These are phyloP conservation scores for Trichodelitschia bisporula DNA, from an alignment of 495 filamentous ascomycete species.

Conservation along the genomic window DNA sequence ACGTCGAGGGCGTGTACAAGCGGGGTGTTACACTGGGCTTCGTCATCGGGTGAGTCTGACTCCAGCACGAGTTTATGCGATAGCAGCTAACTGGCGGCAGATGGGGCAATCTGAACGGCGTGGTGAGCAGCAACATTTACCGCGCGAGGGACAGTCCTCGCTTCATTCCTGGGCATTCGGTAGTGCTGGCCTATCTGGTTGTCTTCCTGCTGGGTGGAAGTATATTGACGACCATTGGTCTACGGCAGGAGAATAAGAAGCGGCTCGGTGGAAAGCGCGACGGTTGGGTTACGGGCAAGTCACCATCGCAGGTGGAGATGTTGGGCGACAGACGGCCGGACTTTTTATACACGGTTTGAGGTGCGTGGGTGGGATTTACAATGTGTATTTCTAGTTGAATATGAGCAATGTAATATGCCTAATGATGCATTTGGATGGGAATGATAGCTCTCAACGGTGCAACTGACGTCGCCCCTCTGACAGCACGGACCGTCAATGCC, in stretches of 20 bases:
- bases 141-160: slow-evolving; percentile 33
- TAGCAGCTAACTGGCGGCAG: too few relatives aligned
- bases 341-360: background rate
- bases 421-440: too few relatives aligned
- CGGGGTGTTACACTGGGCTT: too few relatives aligned
- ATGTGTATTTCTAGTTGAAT: too few relatives aligned
- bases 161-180: slow-evolving; percentile 40
- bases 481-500: too few relatives aligned
- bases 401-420: too few relatives aligned
- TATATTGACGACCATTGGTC: background rate
- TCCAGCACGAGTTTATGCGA: too few relatives aligned
- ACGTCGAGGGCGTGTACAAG: slow-evolving; percentile 47
- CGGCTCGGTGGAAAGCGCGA: background rate
- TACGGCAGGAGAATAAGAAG: background rate
- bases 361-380: too few relatives aligned
- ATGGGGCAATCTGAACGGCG: slow-evolving; percentile 82
- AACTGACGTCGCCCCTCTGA: too few relatives aligned
- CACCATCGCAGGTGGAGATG: background rate
- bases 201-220: slow-evolving; percentile 1
- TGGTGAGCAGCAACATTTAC: slow-evolving; percentile 64
- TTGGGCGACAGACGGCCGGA: background rate
- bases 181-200: slow-evolving; percentile 26
- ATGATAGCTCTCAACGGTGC: too few relatives aligned
- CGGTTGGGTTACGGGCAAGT: background rate
- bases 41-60: too few relatives aligned